Conservation (phyloP, 2,329 filamentous ascomycete genomes). For the Aspergillus pseudoglaucus region DNA sequence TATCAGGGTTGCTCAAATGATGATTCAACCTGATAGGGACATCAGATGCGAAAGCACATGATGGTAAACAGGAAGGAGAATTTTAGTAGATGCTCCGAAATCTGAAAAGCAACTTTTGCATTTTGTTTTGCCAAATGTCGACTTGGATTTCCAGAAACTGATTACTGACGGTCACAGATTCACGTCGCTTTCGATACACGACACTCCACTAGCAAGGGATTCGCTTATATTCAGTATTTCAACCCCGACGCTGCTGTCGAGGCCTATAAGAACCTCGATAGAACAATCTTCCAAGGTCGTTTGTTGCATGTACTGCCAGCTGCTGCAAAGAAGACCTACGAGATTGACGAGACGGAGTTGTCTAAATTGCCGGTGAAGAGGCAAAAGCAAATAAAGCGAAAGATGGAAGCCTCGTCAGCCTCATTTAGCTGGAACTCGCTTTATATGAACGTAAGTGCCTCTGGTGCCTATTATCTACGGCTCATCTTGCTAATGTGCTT, state of each 20-base stretch:
- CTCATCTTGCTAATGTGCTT: conserved; percentile 14
- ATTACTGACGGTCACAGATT: conserved; percentile 58
- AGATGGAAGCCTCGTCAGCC: conserved; percentile 67
- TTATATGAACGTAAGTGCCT: conserved; percentile 74
- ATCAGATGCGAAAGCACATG: conserved; percentile 91
- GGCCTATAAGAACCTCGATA: conserved; percentile 74
- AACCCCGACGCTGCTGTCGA: conserved; percentile 66
- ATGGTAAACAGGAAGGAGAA: conserved; percentile 80
- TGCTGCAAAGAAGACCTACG: conserved; percentile 70
- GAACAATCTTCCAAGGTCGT: conserved; percentile 83
- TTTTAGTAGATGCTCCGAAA: conserved; percentile 99
- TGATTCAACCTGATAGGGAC: conserved; percentile 99
- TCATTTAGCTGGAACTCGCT: conserved; percentile 98
- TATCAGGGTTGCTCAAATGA: conserved; percentile 54
- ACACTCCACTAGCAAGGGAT: conserved; percentile 74
- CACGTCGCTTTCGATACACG: conserved; percentile 71
- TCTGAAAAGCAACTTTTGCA: conserved; percentile 55
- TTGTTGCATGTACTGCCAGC: conserved; percentile 85
- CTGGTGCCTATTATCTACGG: too few species aligned
- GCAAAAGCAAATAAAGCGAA: conserved; percentile 83
- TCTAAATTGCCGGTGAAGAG: conserved; percentile 92
- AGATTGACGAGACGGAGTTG: conserved; percentile 79
- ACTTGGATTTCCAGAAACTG: background rate
- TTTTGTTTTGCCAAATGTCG: background rate
- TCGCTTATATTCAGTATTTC: conserved; percentile 76